Base-by-base conservation (phyloP, 306 rosid genomes). In the Vigna angularis region DNA sequence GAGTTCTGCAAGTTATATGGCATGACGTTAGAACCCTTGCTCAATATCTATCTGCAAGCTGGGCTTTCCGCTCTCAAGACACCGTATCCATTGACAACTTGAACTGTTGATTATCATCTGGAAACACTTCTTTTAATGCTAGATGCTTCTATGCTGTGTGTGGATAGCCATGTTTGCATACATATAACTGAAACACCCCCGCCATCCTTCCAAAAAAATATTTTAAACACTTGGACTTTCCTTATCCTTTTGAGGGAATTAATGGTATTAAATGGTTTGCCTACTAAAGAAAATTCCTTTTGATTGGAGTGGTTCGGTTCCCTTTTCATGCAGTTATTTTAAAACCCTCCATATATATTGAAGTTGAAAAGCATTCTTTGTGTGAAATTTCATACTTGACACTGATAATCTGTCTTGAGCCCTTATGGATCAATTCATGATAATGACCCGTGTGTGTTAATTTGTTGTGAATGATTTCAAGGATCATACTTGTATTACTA, bases 1-100 rank as follows among this genome's bases (percentile, higher is more conserved):
- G 99, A 95, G 82, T 95, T 95, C 89, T 95, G 97, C 91, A 95
- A 90, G 85, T 85, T 95, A 84, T 91, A 95, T 80, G 97, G 99
- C 89, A 91, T 93, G 99, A 91, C 98, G 5, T 87, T 90, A 28
- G 98, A 93, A 83, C 98, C 99, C 69, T 81, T 95, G 85, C 93
- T 95, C 44, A 90, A 90, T 80, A 95, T 95, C 70, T 95, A 91
- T 83, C 85, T 95, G 66, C 99, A 93, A 91, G 99, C 99, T 44
- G 98, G 99, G 65, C 88, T 95, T 49, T 95, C 99, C 45, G 97
- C 99, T 74, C 88, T 93, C 64, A 95, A 93, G 84, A 95, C 98
- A 38, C 97, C 98, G 99, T 93, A 93, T 95, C 98, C 97, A 5
- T 65, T 69, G 30, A 55, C 62, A 71, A 70, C 26, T 45, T 56